Conservation (phyloP, 1,284 basidiomycete species). For the Malassezia globosa region DNA sequence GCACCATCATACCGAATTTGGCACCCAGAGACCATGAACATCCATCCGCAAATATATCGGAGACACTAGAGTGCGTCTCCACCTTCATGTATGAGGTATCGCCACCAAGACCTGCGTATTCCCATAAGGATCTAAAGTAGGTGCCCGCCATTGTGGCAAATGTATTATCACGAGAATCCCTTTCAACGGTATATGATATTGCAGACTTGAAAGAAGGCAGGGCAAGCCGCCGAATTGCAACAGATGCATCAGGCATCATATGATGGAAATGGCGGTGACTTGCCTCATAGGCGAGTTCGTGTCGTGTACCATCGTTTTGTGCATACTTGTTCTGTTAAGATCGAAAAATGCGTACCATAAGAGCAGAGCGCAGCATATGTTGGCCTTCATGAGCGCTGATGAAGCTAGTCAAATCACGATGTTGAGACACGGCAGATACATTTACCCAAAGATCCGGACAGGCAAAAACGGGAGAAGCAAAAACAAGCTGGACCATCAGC, state of each 20-base stretch:
- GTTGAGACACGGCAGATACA: slow-evolving; percentile 56
- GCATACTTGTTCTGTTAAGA: slow-evolving; percentile 10
- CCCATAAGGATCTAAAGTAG: slow-evolving; percentile 19
- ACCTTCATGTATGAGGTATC: slow-evolving; percentile 32
- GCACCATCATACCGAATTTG: slow-evolving; percentile 24
- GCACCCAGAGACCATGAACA: slow-evolving; percentile 15
- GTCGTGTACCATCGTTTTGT: slow-evolving; percentile 13
- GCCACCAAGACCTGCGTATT: slow-evolving; percentile 37
- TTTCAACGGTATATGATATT: slow-evolving; percentile 63
- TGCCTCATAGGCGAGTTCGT: slow-evolving; percentile 39
- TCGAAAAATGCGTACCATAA: slow-evolving; percentile 54
- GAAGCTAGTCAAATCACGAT: slow-evolving; percentile 61
- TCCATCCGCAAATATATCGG: slow-evolving; percentile 17
- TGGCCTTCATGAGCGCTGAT: slow-evolving; percentile 61
- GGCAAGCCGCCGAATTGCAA: slow-evolving; percentile 59
- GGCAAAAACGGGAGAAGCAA: slow-evolving; percentile 40
- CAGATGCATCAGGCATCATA: slow-evolving; percentile 27
- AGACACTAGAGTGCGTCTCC: slow-evolving; percentile 21
- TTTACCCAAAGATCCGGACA: slow-evolving; percentile 58
- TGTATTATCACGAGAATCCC: slow-evolving; percentile 68
- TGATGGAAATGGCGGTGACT: slow-evolving; percentile 25
- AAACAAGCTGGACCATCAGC: slow-evolving; percentile 13
- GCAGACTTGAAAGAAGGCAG: slow-evolving; percentile 72
- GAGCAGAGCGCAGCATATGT: slow-evolving; percentile 57
- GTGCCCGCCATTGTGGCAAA: slow-evolving; percentile 51